These are phyloP conservation scores for Kernera saxatilis DNA, from an alignment of 345 rosid genomes.

Conservation along the genomic window DNA sequence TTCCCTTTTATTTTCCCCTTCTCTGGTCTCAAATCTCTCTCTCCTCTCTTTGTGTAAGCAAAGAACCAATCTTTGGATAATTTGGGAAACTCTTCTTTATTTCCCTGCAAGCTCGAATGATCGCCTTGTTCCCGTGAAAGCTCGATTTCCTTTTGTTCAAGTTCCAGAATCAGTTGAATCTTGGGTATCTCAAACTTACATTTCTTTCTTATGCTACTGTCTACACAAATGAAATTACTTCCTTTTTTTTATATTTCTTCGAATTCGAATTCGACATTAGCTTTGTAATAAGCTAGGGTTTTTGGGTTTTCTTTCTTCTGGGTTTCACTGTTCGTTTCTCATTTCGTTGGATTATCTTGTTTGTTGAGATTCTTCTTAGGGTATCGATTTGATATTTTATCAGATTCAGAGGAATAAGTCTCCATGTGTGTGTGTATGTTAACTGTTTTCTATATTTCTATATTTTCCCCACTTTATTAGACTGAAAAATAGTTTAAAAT, in stretches of 20 bases:
- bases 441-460: background rate
- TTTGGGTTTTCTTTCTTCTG: background rate
- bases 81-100: conserved; percentile 10
- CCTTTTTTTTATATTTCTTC: background rate
- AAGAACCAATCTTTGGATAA: conserved; percentile 27
- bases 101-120: conserved; percentile 15
- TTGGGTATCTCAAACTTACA: conserved; percentile 13
- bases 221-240: background rate
- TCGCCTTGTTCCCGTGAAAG: conserved; percentile 1
- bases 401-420: conserved; percentile 21
- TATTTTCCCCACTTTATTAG: background rate
- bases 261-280: background rate
- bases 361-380: conserved; percentile 14
- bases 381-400: conserved; percentile 12
- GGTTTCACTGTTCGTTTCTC: background rate
- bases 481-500: conserved; percentile 6
- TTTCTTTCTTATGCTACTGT: background rate
- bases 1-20: background rate
- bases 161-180: conserved; percentile 10
- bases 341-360: background rate
- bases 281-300: conserved; percentile 20
- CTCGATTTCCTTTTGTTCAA: background rate
- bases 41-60: conserved; percentile 21
- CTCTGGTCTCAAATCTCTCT: background rate
- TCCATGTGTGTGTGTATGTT: background rate